Evolutionary conservation across 345 rosid species (phyloP), one percentile per base, ranked within the genome.

Genomic region (Microthlaspi erraticum): DNA sequence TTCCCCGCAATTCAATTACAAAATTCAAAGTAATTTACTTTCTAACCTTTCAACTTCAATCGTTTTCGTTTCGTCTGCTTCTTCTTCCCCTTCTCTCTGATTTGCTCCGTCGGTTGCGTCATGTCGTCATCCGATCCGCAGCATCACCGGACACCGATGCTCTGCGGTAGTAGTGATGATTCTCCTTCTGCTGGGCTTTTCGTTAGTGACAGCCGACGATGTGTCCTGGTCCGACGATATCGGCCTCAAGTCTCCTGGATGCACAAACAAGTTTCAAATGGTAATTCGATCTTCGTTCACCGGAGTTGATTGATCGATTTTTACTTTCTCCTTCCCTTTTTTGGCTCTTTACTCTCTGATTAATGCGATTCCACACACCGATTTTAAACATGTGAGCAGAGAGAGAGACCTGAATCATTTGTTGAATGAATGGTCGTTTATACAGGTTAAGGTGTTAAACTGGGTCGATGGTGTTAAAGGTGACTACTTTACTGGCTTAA

Each of bases 361-460:
- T n/a, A n/a, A n/a, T n/a, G n/a, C n/a, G n/a, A n/a, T n/a, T n/a
- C n/a, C n/a, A n/a, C n/a, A n/a, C n/a, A n/a, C n/a, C n/a, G n/a
- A n/a, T n/a, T n/a, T 34, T 34, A 34, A 34, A 34, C 38, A 34
- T 7, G 38, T 34, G 38, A 34, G 38, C n/a, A n/a, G n/a, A n/a
- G n/a, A 34, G n/a, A n/a, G n/a, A 34, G 38, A 34, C 38, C 39
- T 36, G 11, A 36, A 36, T 36, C 39, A 8, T n/a, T 45, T 61
- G 2, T 68, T 6, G 43, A 66, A n/a, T n/a, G n/a, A n/a, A n/a
- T 72, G 41, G 1, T 67, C 13, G 2, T 45, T n/a, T 8, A 29
- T 84, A 59, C 74, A 94, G 99, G 97, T 86, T 43, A 94, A 88
- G 73, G 87, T 94, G 60, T 82, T 84, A 75, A 89, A 74, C 32